Conservation (phyloP, 352 stramenopile species). For the Globisporangium echinulatum region DNA sequence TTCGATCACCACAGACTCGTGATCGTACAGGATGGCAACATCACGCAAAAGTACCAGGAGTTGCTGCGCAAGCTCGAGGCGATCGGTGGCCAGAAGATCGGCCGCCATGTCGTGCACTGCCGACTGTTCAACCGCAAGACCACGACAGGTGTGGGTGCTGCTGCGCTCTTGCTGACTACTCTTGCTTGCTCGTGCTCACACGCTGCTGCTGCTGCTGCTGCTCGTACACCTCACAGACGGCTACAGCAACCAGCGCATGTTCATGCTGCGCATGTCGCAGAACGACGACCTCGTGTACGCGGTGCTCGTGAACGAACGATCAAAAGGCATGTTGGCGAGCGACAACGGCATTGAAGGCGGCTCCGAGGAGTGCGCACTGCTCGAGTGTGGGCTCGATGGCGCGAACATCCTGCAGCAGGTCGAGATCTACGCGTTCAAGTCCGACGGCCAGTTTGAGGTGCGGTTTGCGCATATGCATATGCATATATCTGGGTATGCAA, state of each 20-base stretch:
- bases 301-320: slow-evolving; percentile 74
- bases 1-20: slow-evolving; percentile 39
- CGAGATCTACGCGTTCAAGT: slow-evolving; percentile 88
- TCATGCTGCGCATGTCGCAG: slow-evolving; percentile 86
- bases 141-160: slow-evolving; percentile 34
- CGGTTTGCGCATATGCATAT: not conserved
- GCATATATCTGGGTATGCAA: too few species aligned
- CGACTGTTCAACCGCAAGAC: slow-evolving; percentile 85
- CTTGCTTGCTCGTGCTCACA: not conserved
- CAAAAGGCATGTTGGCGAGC: slow-evolving; percentile 40
- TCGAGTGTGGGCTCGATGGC: slow-evolving; percentile 79
- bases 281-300: slow-evolving; percentile 84
- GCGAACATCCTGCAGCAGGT: slow-evolving; percentile 84
- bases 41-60: slow-evolving; percentile 84
- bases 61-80: slow-evolving; percentile 78
- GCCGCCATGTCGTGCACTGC: slow-evolving; percentile 78
- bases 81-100: slow-evolving; percentile 75
- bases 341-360: slow-evolving; percentile 71
- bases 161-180: not conserved
- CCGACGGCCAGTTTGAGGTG: slow-evolving; percentile 82
- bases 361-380: slow-evolving; percentile 71
- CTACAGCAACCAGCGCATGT: slow-evolving; percentile 86
- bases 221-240: slow-evolving; percentile 31
- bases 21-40: slow-evolving; percentile 74
- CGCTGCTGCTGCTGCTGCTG: not conserved